Evolutionary conservation across 163 green algal species (phyloP).

Genomic region (Chlorella variabilis): DNA sequence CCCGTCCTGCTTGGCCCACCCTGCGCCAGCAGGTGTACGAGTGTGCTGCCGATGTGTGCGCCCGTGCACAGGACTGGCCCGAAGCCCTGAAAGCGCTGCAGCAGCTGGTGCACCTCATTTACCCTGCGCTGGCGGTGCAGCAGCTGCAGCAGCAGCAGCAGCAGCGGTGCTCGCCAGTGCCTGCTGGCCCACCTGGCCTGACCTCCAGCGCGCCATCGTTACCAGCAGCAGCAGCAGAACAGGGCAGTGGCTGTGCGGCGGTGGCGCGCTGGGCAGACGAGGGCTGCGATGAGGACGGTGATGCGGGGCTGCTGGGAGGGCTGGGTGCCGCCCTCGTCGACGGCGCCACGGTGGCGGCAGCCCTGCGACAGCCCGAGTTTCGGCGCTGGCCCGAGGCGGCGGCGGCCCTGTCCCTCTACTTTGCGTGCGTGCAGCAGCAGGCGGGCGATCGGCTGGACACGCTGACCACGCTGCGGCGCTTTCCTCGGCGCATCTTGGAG

Average conservation of each 20-base stretch:
- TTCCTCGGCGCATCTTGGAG: constrained; percentile 12
- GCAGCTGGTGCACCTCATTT: constrained; percentile 33
- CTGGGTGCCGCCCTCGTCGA: background rate
- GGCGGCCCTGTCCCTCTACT: constrained; percentile 3
- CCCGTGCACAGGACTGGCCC: constrained; percentile 29
- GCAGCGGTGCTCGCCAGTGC: too few relatives aligned
- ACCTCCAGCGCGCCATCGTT: too few relatives aligned
- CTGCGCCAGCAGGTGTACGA: constrained; percentile 60
- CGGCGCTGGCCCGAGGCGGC: constrained; percentile 34
- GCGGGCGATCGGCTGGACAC: constrained; percentile 7
- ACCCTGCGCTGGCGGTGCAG: constrained; percentile 30
- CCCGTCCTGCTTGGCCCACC: background rate
- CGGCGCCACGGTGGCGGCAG: background rate
- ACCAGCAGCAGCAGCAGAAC: background rate
- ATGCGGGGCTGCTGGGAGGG: background rate
- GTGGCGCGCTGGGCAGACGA: background rate
- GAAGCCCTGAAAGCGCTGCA: constrained; percentile 57
- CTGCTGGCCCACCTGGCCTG: background rate
- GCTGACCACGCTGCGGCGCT: constrained; percentile 27
- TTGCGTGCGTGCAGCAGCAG: background rate
- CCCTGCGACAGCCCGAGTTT: background rate
- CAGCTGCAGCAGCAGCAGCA: constrained; percentile 3
- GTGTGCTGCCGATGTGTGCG: constrained; percentile 48
- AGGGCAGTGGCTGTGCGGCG: background rate
- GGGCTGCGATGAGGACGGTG: background rate